Base-by-base conservation (phyloP, 2,329 filamentous ascomycete genomes). In the Aspergillus carbonarius region DNA sequence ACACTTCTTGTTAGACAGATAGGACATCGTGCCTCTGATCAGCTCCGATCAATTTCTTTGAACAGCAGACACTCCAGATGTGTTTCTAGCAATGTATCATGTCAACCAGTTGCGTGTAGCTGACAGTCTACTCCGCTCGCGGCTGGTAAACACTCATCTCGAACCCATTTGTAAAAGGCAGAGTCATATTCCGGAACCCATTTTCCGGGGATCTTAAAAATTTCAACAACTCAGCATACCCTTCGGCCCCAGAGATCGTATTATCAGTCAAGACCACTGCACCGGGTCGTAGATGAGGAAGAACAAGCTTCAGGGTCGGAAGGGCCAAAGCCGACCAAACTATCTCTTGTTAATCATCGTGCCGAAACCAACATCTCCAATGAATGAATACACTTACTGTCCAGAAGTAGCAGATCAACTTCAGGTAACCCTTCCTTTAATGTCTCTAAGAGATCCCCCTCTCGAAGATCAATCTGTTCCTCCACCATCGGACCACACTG, bases 391-490 rank as follows among this genome's bases (percentile, higher is more conserved):
- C 3, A 23, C 23, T 5, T 23, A 23, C 23, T 23, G 5, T 23
- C 23, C 23, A 23, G 5, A 23, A 23, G 23, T 5, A 23, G 3
- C 23, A 23, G 5, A 23, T 23, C 23, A 3, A 23, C 23, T 5
- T 23, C 23, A 5, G 23, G 23, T 3, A 23, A 3, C 3, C 5
- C 23, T 5, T 5, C 5, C 23, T 23, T 23, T 5, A 23, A 23
- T 5, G 23, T 23, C 23, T 23, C 23, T 5, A 23, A 23, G 23
- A 23, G 3, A 23, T 23, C 23, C 23, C 85, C 86, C 58, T 81
- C 82, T 4, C 85, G 72, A 23, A 88, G 69, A 25, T 87, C 85
- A 65, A 88, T 85, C 66, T 75, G 74, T 3, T 68, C 65, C 54
- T 78, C 76, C 1, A 87, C 76, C 17, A 77, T 76, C 0, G 78